Conservation (phyloP, 2,329 filamentous ascomycete species). For the Septoria linicola region DNA sequence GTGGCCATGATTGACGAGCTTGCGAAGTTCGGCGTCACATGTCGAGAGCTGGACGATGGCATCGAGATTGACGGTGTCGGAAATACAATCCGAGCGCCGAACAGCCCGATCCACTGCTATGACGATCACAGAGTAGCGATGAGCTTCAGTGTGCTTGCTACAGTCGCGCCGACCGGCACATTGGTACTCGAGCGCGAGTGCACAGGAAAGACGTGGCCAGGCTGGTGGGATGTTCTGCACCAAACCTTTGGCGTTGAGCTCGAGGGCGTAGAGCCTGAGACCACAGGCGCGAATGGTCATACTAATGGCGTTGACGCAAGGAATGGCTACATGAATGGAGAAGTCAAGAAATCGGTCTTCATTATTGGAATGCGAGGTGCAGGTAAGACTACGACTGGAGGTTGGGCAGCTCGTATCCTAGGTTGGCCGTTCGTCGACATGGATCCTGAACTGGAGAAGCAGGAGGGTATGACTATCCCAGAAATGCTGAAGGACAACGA, state of each 20-base stretch:
- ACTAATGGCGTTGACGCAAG: slow-evolving; percentile 34
- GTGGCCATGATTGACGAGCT: slow-evolving; percentile 92
- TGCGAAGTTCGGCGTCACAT: slow-evolving; percentile 85
- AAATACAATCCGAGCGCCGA: slow-evolving; percentile 55
- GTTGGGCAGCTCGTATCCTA: slow-evolving; percentile 76
- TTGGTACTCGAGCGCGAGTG: slow-evolving; percentile 88
- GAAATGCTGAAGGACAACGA: slow-evolving; percentile 76
- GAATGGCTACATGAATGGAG: slow-evolving; percentile 33
- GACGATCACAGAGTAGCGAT: slow-evolving; percentile 98
- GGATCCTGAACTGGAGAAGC: slow-evolving; percentile 79
- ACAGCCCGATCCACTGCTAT: slow-evolving; percentile 80
- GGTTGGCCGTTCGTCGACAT: slow-evolving; percentile 80
- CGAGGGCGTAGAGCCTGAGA: slow-evolving; percentile 66
- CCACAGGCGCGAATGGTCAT: slow-evolving; percentile 37
- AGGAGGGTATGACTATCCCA: slow-evolving; percentile 73
- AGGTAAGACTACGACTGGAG: slow-evolving; percentile 90
- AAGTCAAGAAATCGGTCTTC: slow-evolving; percentile 69
- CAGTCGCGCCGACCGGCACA: slow-evolving; percentile 68
- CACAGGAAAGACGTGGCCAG: slow-evolving; percentile 96
- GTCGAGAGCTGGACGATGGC: slow-evolving; percentile 89
- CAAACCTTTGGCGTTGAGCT: slow-evolving; percentile 74
- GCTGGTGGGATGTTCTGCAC: slow-evolving; percentile 91
- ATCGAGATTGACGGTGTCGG: slow-evolving; percentile 68
- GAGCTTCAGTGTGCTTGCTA: slow-evolving; percentile 89
- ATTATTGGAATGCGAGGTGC: slow-evolving; percentile 97